Percentiles rank a stretch among this genome's conserved stretches.
phyloP scores from a whole-genome alignment of 108 stramenopile genomes.

The Nitzschia putrida region DNA sequence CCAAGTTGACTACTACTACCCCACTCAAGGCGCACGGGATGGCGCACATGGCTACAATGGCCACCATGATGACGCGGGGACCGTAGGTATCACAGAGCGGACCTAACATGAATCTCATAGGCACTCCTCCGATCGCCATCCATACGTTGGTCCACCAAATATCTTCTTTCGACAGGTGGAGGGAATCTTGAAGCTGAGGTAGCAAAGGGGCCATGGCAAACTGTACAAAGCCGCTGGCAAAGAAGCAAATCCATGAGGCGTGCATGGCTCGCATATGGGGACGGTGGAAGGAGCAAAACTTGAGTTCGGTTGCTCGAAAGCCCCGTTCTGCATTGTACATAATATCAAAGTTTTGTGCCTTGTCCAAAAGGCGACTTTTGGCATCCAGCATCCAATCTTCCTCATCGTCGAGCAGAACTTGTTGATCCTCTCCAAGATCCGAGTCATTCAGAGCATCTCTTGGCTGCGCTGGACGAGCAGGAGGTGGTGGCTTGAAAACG shows the following conservation, averaged over 20 bases:
- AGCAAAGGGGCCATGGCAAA: conserved; percentile 84
- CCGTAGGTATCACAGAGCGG: conserved; percentile 24
- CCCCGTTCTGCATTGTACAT: conserved; percentile 47
- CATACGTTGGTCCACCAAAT: conserved; percentile 70
- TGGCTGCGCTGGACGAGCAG: too few species aligned
- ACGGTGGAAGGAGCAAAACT: conserved; percentile 46
- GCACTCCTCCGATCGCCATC: conserved; percentile 63
- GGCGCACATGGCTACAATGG: conserved; percentile 52
- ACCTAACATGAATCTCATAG: conserved; percentile 43
- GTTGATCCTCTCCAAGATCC: too few species aligned
- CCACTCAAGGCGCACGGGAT: conserved; percentile 42
- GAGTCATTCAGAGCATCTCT: too few species aligned
- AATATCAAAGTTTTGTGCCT: conserved; percentile 18
- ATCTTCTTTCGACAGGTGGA: conserved; percentile 55
- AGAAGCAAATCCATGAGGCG: conserved; percentile 75
- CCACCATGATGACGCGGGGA: conserved; percentile 20
- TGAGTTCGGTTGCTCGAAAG: conserved; percentile 66
- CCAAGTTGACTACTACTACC: conserved; percentile 32
- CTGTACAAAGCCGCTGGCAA: conserved; percentile 75
- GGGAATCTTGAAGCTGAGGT: conserved; percentile 51
- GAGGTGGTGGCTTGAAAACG: too few species aligned
- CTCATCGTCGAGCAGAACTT: conserved; percentile 1
- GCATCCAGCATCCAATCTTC: conserved; percentile 11
- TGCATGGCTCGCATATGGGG: conserved; percentile 88
- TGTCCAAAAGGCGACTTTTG: conserved; percentile 21